phyloP scores from a whole-genome alignment of 2,329 filamentous ascomycete species.

The Trematosphaeria pertusa region DNA sequence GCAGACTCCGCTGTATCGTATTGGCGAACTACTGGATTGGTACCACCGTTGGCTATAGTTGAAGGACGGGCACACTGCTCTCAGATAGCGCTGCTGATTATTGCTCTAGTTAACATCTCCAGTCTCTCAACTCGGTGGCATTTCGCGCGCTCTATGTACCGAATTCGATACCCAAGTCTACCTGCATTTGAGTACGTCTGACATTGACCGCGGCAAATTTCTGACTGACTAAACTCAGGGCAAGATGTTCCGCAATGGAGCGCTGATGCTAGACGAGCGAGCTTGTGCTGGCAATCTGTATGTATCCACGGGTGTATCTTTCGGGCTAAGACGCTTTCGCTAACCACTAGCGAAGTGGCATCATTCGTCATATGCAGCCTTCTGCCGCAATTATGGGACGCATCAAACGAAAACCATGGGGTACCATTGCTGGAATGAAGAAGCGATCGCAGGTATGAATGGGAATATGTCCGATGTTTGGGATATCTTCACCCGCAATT shows the following conservation, averaged over 20 bases:
- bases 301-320: conserved; percentile 38
- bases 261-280: conserved; percentile 33
- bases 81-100: no score
- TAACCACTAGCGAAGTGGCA: conserved; percentile 15
- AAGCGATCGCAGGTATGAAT: conserved; percentile 50
- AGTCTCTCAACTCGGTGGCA: conserved; percentile 15
- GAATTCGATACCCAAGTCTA: conserved; percentile 17
- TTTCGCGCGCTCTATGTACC: conserved; percentile 13
- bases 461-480: conserved; percentile 44
- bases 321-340: conserved; percentile 9
- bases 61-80: no score
- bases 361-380: conserved; percentile 50
- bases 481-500: conserved; percentile 25
- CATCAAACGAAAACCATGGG: conserved; percentile 38
- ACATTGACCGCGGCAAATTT: conserved; percentile 4
- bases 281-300: conserved; percentile 45
- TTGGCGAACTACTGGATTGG: no score
- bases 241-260: conserved; percentile 37
- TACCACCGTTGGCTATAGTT: neutral
- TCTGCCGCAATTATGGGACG: conserved; percentile 52
- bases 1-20: no score
- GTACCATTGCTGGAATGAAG: conserved; percentile 55
- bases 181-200: conserved; percentile 17
- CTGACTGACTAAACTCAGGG: conserved; percentile 6
- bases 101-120: conserved; percentile 28